phyloP scores from a whole-genome alignment of 1,139 yeast species.

The Arxiozyma heterogenica region DNA sequence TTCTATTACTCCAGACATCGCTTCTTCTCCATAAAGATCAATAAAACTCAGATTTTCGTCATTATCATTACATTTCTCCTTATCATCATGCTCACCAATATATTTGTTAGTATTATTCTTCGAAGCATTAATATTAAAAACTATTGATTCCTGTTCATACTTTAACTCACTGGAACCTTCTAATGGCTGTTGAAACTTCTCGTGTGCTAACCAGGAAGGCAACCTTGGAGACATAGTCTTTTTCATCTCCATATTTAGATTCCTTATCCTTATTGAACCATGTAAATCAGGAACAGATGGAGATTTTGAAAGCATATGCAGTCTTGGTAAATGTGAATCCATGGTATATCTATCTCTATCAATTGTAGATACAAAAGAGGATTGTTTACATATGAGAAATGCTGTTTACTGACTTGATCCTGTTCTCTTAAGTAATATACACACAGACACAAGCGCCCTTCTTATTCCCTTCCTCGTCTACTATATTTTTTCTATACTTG shows the following conservation, averaged over 20 bases:
- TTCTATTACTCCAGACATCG: not conserved
- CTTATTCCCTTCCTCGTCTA: not conserved
- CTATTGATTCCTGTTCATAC: too few relatives aligned
- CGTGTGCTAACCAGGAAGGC: not conserved
- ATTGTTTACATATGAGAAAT: not conserved
- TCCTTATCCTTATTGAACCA: slow-evolving; percentile 4
- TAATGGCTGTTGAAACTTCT: not conserved
- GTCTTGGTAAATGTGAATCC: not conserved
- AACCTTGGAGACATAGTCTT: not conserved
- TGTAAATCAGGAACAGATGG: slow-evolving; percentile 28
- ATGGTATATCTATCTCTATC: not conserved
- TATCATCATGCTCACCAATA: not conserved
- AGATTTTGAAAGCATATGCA: slow-evolving; percentile 12
- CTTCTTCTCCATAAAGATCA: slow-evolving; percentile 24
- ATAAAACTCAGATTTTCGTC: slow-evolving; percentile 22
- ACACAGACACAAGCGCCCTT: not conserved
- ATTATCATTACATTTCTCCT: slow-evolving; percentile 7
- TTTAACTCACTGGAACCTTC: not conserved
- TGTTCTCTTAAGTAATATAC: not conserved
- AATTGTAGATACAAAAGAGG: not conserved
- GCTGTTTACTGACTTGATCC: not conserved
- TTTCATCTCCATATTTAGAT: not conserved
- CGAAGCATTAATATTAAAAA: not conserved
- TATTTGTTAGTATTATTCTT: not conserved
- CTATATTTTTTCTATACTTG: too few relatives aligned